phyloP scores from a whole-genome alignment of 2,329 filamentous ascomycete species.

The Calonectria leucothoes region DNA sequence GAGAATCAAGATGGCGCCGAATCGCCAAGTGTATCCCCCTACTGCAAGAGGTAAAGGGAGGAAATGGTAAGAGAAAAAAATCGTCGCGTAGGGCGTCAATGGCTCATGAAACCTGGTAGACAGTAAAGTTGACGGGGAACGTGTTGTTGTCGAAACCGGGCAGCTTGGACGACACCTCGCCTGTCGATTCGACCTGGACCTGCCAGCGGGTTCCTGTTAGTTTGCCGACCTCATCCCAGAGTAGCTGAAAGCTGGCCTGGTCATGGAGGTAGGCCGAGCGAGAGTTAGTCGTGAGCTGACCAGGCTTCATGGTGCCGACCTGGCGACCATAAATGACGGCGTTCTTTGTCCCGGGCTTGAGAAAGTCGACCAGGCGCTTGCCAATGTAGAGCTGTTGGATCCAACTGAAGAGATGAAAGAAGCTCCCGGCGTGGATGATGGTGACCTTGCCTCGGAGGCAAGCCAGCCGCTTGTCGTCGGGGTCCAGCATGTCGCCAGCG shows the following conservation, averaged over 20 bases:
- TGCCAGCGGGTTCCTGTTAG: slow-evolving; percentile 62
- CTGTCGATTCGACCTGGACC: slow-evolving; percentile 53
- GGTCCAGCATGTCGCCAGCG: slow-evolving; percentile 61
- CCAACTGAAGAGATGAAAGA: slow-evolving; percentile 64
- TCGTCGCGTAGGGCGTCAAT: slow-evolving; percentile 9
- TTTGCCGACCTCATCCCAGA: slow-evolving; percentile 66
- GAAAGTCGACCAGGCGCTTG: slow-evolving; percentile 56
- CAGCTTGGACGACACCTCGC: slow-evolving; percentile 37
- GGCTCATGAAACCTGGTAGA: slow-evolving; percentile 48
- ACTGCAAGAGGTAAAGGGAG: slow-evolving; percentile 3
- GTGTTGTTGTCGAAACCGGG: slow-evolving; percentile 41
- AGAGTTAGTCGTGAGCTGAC: slow-evolving; percentile 31
- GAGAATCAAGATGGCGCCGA: slow-evolving; percentile 20
- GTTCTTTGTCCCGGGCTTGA: slow-evolving; percentile 56
- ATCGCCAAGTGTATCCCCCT: slow-evolving; percentile 8
- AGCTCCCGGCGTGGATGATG: slow-evolving; percentile 61
- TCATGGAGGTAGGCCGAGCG: slow-evolving; percentile 59
- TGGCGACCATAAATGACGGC: slow-evolving; percentile 65
- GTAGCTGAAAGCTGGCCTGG: slow-evolving; percentile 59
- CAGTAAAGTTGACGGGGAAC: slow-evolving; percentile 47
- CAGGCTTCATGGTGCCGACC: slow-evolving; percentile 52
- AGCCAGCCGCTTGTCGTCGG: slow-evolving; percentile 49
- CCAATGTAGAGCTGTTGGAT: slow-evolving; percentile 58
- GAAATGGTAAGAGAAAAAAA: background rate
- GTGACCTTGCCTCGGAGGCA: slow-evolving; percentile 54